A percentile compares a stretch with the other conserved stretches of the same genome.
Conservation (phyloP, 2,329 filamentous ascomycete species). For the Botrytis fabae region DNA sequence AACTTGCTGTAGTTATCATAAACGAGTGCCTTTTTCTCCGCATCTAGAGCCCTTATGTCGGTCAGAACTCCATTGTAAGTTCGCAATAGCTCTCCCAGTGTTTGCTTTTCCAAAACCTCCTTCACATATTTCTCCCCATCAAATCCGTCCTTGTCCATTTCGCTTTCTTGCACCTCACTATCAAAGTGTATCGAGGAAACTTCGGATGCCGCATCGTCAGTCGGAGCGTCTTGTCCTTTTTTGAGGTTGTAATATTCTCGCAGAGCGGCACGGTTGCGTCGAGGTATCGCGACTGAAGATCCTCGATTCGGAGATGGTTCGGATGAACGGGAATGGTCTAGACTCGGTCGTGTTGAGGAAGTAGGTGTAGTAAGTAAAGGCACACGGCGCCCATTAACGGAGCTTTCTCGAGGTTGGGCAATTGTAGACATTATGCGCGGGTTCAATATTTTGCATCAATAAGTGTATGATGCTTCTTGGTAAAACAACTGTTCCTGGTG, state of each 20-base stretch:
- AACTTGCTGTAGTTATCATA: conserved; percentile 99
- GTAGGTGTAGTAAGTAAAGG: conserved; percentile 64
- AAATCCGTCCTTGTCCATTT: conserved; percentile 75
- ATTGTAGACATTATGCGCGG: conserved; percentile 61
- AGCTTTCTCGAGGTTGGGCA: conserved; percentile 59
- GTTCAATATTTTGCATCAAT: background rate
- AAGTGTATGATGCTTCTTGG: background rate
- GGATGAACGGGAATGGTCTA: conserved; percentile 64
- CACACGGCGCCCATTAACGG: conserved; percentile 58
- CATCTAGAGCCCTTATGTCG: conserved; percentile 87
- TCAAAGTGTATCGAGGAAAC: conserved; percentile 43
- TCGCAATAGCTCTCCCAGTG: conserved; percentile 66
- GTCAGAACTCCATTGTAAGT: conserved; percentile 71
- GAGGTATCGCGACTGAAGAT: conserved; percentile 37
- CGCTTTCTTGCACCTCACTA: conserved; percentile 60
- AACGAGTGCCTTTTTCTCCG: conserved; percentile 93
- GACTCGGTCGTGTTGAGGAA: conserved; percentile 72
- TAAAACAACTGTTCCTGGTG: background rate
- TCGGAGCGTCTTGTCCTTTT: conserved; percentile 36
- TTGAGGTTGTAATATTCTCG: conserved; percentile 94
- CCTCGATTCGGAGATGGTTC: conserved; percentile 54
- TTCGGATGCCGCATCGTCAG: conserved; percentile 36
- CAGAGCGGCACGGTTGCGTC: conserved; percentile 74
- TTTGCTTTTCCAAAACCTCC: conserved; percentile 59
- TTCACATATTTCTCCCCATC: conserved; percentile 69